A percentile compares a stretch with the other conserved stretches of the same genome.
phyloP scores from a whole-genome alignment of 345 rosid species.

The Moringa oleifera region DNA sequence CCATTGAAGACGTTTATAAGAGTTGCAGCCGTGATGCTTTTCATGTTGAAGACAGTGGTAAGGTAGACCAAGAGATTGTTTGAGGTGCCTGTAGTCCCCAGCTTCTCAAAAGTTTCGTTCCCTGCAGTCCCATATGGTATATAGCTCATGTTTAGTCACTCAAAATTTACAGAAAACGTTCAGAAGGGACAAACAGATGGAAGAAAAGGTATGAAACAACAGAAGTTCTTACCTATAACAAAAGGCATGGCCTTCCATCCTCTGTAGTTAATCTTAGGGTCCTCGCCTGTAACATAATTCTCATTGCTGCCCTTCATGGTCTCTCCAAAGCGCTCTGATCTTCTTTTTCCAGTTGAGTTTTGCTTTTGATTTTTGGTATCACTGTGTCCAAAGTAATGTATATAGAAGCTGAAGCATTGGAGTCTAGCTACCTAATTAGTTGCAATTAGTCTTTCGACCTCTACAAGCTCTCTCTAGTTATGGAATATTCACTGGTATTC shows the following conservation, averaged over 20 bases:
- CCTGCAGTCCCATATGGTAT: constrained; percentile 24
- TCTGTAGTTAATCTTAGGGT: constrained; percentile 43
- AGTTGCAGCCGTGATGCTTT: constrained; percentile 56
- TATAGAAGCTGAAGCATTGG: too few species aligned
- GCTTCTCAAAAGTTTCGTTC: constrained; percentile 64
- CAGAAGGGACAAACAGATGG: too few species aligned
- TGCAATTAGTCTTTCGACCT: too few species aligned
- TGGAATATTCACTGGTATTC: too few species aligned
- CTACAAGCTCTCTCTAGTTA: too few species aligned
- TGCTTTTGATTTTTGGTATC: too few species aligned
- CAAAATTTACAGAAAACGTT: too few species aligned
- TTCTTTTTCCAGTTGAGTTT: too few species aligned
- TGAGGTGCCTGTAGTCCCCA: constrained; percentile 57
- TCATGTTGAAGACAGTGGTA: constrained; percentile 58
- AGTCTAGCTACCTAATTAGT: too few species aligned
- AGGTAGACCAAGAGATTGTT: constrained; percentile 50
- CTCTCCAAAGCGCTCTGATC: not conserved
- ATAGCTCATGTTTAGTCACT: too few species aligned
- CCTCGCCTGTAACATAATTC: constrained; percentile 7
- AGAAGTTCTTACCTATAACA: constrained; percentile 41
- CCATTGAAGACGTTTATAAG: constrained; percentile 53
- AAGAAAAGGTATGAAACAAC: not conserved
- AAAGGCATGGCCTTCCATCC: constrained; percentile 79
- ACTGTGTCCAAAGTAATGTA: too few species aligned
- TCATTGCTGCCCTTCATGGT: constrained; percentile 19